phyloP scores from a whole-genome alignment of 2,329 filamentous ascomycete genomes.

The Phaeophleospora eucalypticola region DNA sequence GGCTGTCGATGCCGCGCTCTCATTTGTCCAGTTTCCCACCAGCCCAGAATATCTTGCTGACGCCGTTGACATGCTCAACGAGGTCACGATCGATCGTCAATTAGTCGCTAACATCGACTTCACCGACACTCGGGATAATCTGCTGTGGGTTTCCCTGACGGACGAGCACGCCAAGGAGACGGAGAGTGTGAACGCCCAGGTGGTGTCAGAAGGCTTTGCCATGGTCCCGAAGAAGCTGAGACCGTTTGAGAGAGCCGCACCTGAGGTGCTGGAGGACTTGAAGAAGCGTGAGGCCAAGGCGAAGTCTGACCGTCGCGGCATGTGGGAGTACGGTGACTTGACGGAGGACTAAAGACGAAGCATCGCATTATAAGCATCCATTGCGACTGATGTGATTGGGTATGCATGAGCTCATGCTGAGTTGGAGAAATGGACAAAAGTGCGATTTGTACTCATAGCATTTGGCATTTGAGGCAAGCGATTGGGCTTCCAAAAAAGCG shows the following conservation, averaged over 20 bases:
- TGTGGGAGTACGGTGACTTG: slow-evolving; percentile 98
- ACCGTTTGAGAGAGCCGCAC: slow-evolving; percentile 78
- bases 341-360: slow-evolving; percentile 62
- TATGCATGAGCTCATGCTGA: too few species aligned
- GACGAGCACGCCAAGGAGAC: slow-evolving; percentile 65
- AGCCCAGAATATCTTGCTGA: slow-evolving; percentile 79
- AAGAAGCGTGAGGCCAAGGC: slow-evolving; percentile 71
- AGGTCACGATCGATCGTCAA: slow-evolving; percentile 65
- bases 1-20: slow-evolving; percentile 79
- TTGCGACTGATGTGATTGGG: too few species aligned
- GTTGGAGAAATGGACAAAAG: too few species aligned
- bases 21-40: slow-evolving; percentile 82
- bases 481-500: too few species aligned
- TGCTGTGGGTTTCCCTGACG: slow-evolving; percentile 77
- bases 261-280: slow-evolving; percentile 66
- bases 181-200: slow-evolving; percentile 84
- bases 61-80: slow-evolving; percentile 68
- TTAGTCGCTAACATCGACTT: slow-evolving; percentile 90
- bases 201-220: slow-evolving; percentile 76
- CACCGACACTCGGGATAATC: slow-evolving; percentile 69
- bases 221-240: slow-evolving; percentile 92
- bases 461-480: not conserved
- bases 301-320: slow-evolving; percentile 74
- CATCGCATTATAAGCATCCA: not conserved
- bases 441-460: not conserved